Conservation (phyloP, 306 rosid species). For the Cicer judaicum region DNA sequence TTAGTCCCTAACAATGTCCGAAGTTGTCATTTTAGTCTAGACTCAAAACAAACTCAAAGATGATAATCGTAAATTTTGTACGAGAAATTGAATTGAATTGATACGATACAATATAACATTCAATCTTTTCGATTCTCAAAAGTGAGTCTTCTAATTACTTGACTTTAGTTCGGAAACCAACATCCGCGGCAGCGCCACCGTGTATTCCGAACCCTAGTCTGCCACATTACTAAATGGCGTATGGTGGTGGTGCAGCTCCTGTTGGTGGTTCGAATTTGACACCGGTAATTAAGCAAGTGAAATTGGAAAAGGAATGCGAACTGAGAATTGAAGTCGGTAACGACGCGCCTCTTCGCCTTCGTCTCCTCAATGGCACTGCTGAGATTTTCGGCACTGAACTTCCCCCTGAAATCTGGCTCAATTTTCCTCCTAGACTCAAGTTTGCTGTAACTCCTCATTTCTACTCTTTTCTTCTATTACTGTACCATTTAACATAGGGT, state of each 20-base stretch:
- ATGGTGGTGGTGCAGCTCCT: slow-evolving; percentile 51
- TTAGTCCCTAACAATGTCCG: too few species aligned
- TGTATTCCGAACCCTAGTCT: not conserved
- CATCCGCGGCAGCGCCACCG: too few species aligned
- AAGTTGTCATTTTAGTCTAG: too few species aligned
- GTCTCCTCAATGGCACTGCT: slow-evolving; percentile 82
- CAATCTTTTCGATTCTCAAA: too few species aligned
- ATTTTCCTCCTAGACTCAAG: slow-evolving; percentile 82
- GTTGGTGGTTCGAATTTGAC: slow-evolving; percentile 55
- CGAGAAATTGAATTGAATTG: too few species aligned
- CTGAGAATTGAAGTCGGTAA: slow-evolving; percentile 80
- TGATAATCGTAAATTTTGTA: too few species aligned
- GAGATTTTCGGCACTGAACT: slow-evolving; percentile 95
- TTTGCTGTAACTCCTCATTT: slow-evolving; percentile 63
- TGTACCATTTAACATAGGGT: not conserved
- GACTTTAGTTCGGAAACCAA: too few species aligned
- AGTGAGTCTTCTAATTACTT: too few species aligned
- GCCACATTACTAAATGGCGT: slow-evolving; percentile 53
- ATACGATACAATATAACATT: too few species aligned
- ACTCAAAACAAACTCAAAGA: too few species aligned
- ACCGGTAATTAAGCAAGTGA: slow-evolving; percentile 67
- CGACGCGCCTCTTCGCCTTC: slow-evolving; percentile 77
- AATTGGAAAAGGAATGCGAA: slow-evolving; percentile 87
- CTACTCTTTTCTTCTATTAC: not conserved
- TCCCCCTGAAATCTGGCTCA: slow-evolving; percentile 91